phyloP scores from a whole-genome alignment of 352 stramenopile species.

The Pythium apleroticum region DNA sequence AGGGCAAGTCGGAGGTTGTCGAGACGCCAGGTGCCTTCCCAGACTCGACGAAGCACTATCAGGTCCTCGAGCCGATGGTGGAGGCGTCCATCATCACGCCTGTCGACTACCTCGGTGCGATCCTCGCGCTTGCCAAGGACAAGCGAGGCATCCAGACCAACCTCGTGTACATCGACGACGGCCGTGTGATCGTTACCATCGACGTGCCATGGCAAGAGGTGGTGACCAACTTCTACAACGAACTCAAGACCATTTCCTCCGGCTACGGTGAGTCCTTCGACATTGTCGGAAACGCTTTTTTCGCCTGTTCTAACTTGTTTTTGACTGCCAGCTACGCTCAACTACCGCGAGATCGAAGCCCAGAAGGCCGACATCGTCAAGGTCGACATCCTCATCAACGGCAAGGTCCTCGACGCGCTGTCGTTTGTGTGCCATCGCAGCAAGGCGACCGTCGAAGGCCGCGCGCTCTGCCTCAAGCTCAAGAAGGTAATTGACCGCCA shows the following conservation, averaged over 20 bases:
- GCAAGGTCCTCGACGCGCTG: slow-evolving; percentile 94
- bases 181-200: slow-evolving; percentile 93
- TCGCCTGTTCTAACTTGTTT: background rate
- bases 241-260: slow-evolving; percentile 95
- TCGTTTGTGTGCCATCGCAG: slow-evolving; percentile 96
- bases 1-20: slow-evolving; percentile 42
- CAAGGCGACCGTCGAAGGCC: slow-evolving; percentile 73
- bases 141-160: slow-evolving; percentile 91
- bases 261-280: slow-evolving; percentile 82
- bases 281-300: background rate
- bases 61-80: slow-evolving; percentile 95
- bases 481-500: slow-evolving; percentile 96
- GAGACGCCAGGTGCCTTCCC: slow-evolving; percentile 81
- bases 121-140: slow-evolving; percentile 94
- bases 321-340: slow-evolving; percentile 72
- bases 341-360: slow-evolving; percentile 92
- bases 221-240: slow-evolving; percentile 99
- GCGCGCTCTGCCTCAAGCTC: slow-evolving; percentile 93
- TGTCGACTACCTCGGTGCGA: slow-evolving; percentile 92
- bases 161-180: slow-evolving; percentile 94
- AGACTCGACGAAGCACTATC: slow-evolving; percentile 83
- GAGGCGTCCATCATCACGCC: slow-evolving; percentile 96
- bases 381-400: slow-evolving; percentile 95
- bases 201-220: slow-evolving; percentile 98
- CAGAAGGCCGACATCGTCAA: slow-evolving; percentile 94